These are phyloP conservation scores for Daldinia eschscholtzii DNA, from an alignment of 2,329 filamentous ascomycete species.

Conservation along the genomic window DNA sequence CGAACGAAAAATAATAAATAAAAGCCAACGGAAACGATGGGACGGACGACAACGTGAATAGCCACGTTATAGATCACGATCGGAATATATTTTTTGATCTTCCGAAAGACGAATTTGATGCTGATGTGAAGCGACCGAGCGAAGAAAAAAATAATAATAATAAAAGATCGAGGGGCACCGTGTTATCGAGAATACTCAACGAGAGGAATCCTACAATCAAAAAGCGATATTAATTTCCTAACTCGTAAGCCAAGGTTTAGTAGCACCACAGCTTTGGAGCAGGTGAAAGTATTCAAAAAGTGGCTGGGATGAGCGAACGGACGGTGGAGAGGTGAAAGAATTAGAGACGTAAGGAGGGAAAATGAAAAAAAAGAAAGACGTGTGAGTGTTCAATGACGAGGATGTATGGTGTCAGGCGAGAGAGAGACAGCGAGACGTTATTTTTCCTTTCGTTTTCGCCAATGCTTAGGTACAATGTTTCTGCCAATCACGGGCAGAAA, in stretches of 20 bases:
- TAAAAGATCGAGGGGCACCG: slow-evolving; percentile 33
- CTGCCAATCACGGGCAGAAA: slow-evolving; percentile 36
- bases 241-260: slow-evolving; percentile 23
- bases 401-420: slow-evolving; percentile 40
- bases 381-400: slow-evolving; percentile 43
- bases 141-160: not conserved
- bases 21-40: slow-evolving; percentile 30
- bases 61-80: slow-evolving; percentile 35
- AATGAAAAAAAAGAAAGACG: slow-evolving; percentile 25
- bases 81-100: slow-evolving; percentile 29
- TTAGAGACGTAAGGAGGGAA: slow-evolving; percentile 20
- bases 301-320: slow-evolving; percentile 36
- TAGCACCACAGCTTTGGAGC: slow-evolving; percentile 29
- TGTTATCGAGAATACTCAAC: slow-evolving; percentile 35
- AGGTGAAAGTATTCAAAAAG: slow-evolving; percentile 20
- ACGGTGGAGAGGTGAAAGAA: slow-evolving; percentile 29
- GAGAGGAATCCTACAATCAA: slow-evolving; percentile 34
- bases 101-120: slow-evolving; percentile 39
- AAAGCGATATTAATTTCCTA: slow-evolving; percentile 34
- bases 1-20: slow-evolving; percentile 17
- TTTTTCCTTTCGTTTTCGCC: slow-evolving; percentile 43
- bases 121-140: slow-evolving; percentile 30
- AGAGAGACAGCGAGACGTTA: slow-evolving; percentile 41
- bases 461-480: slow-evolving; percentile 39
- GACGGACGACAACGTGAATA: slow-evolving; percentile 27